These are phyloP conservation scores for Sclerotinia nivalis DNA, from an alignment of 2,329 filamentous ascomycete species.

Conservation along the genomic window DNA sequence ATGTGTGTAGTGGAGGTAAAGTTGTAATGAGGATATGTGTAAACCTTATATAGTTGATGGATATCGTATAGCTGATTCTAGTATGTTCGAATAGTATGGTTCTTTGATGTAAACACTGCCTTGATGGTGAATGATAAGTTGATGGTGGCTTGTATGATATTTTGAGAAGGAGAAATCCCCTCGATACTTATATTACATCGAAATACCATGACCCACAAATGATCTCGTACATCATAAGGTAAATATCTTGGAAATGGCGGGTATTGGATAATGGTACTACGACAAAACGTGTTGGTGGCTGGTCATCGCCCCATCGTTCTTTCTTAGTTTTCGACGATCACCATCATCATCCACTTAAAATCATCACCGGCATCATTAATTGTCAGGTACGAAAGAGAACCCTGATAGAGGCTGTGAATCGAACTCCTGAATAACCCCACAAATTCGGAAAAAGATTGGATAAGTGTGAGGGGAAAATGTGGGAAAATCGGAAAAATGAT, in stretches of 20 bases:
- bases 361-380: not conserved
- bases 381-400: conserved; percentile 4
- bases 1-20: not conserved
- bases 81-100: not conserved
- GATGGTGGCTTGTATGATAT: not conserved
- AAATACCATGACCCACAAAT: conserved; percentile 1
- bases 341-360: not conserved
- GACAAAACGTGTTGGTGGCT: conserved; percentile 12
- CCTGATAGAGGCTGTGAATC: conserved; percentile 2
- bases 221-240: not conserved
- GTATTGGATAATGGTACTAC: not conserved
- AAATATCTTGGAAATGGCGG: conserved; percentile 13
- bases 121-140: not conserved
- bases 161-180: not conserved
- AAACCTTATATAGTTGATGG: not conserved
- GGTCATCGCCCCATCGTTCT: conserved; percentile 6
- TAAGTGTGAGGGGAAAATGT: not conserved
- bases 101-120: not conserved
- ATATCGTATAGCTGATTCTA: not conserved
- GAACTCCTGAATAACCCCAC: not conserved
- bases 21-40: not conserved
- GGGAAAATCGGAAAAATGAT: conserved; percentile 16
- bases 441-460: not conserved
- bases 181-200: conserved; percentile 11
- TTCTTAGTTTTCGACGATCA: conserved; percentile 5